Conservation (phyloP, 208 protist species). For the Phytomonas francai region DNA sequence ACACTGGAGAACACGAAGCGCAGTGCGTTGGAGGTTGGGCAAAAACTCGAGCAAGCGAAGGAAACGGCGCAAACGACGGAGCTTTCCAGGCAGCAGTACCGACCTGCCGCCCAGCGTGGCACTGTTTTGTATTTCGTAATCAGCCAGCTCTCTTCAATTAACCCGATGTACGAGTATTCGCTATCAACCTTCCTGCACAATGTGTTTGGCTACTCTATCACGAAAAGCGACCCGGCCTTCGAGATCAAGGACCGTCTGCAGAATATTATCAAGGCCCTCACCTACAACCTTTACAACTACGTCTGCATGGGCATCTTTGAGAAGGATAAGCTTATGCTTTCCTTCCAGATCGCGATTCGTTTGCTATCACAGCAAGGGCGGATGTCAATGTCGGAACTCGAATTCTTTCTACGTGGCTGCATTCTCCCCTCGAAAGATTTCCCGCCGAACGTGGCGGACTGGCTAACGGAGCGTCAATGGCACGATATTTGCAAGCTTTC, state of each 20-base stretch:
- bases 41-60: constrained; percentile 93
- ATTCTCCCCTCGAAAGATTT: constrained; percentile 90
- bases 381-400: constrained; percentile 85
- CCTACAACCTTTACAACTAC: constrained; percentile 96
- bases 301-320: constrained; percentile 98
- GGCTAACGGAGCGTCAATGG: constrained; percentile 95
- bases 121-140: constrained; percentile 98
- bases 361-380: constrained; percentile 89
- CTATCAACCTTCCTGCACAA: constrained; percentile 95
- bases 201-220: constrained; percentile 95
- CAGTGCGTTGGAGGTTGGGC: constrained; percentile 93
- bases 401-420: constrained; percentile 98
- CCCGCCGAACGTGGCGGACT: constrained; percentile 76
- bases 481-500: constrained; percentile 91
- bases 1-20: constrained; percentile 98
- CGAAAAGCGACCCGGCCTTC: constrained; percentile 88
- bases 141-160: constrained; percentile 92
- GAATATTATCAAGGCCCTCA: constrained; percentile 97
- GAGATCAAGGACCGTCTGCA: constrained; percentile 91
- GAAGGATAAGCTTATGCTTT: constrained; percentile 97
- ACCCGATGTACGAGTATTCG: constrained; percentile 99
- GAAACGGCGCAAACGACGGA: constrained; percentile 95
- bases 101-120: constrained; percentile 94
- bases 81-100: constrained; percentile 93
- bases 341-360: constrained; percentile 95